A percentile compares a stretch with the other conserved stretches of the same genome.
Conservation (phyloP, 306 rosid species). For the Cucurbita ficifolia region DNA sequence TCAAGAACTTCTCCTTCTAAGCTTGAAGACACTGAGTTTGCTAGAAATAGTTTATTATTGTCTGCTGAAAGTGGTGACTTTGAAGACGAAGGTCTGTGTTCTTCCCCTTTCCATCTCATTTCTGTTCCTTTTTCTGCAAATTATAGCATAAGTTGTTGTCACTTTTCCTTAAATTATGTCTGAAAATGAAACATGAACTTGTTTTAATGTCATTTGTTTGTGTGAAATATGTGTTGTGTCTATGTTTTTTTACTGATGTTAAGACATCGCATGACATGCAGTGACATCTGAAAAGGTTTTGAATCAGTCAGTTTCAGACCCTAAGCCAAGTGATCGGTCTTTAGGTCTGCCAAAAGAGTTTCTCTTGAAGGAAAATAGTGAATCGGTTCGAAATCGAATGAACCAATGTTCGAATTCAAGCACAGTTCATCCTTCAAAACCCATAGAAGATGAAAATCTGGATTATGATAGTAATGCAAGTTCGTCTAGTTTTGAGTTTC, state of each 20-base stretch:
- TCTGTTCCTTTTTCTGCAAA: background rate
- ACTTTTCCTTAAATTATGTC: background rate
- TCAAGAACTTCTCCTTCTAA: conserved; percentile 89
- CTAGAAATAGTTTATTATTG: conserved; percentile 44
- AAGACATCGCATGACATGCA: conserved; percentile 19
- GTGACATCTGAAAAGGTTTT: conserved; percentile 38
- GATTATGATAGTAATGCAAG: conserved; percentile 96
- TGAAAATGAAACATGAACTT: background rate
- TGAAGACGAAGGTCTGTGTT: conserved; percentile 55
- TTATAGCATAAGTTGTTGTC: background rate
- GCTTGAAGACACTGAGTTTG: conserved; percentile 56
- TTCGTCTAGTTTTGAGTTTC: conserved; percentile 96
- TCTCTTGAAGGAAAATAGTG: conserved; percentile 29
- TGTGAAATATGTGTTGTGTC: background rate
- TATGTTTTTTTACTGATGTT: conserved; percentile 8
- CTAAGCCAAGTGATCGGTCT: background rate
- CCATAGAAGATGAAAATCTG: conserved; percentile 61
- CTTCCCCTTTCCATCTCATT: background rate
- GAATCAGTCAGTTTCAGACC: conserved; percentile 12
- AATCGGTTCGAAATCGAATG: conserved; percentile 17
- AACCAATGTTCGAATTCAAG: conserved; percentile 46
- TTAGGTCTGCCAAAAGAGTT: conserved; percentile 27
- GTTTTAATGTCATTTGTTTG: background rate
- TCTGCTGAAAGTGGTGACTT: conserved; percentile 26
- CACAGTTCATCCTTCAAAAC: conserved; percentile 42